Base-by-base conservation (phyloP, 495 filamentous ascomycete genomes). In the Penicillium mononematosum region DNA sequence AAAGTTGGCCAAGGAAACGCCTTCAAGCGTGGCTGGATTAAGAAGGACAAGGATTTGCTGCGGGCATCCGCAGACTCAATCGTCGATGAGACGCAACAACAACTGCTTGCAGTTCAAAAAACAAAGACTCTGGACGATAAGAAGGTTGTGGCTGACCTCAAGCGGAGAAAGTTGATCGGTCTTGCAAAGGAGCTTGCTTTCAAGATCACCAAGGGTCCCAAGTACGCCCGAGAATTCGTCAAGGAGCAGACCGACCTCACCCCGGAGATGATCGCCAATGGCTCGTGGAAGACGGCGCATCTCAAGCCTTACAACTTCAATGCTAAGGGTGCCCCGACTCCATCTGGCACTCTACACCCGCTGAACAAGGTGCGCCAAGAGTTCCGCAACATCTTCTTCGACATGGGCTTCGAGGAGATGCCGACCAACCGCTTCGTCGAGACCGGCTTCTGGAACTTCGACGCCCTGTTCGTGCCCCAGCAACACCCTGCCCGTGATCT, bases 251-350 rank as follows among this genome's bases (percentile, higher is more conserved):
- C 94, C 36, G 94, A 98, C 68, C 74, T 98, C 65, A 98, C 92
- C 4, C 86, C 86, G 39, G 94, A 98, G 58, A 96, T 98, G 91
- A 77, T 97, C 44, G 79, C 84, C 42, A 87, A 70, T 52, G 77
- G 77, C 51, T 71, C 77, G 7, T 80, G 77, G 77, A 92, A 96
- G 78, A 89, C 85, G 32, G 88, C 87, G 10, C 82, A 85, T 29
- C 91, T 97, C 75, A 98, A 98, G 78, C 89, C 92, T 32, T 97
- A 97, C 78, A 98, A 97, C 78, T 98, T 97, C 82, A 91, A 91
- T 57, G 88, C 94, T 17, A 83, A 92, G 58, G 94, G 94, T 56
- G 87, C 90, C 7, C 78, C 83, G 38, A 87, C 91, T 52, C 78
- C 84, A 25, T 79, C 88, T n/a, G 93, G 93, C 46, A 90, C 94